These are phyloP conservation scores for Epichloe typhina DNA, from an alignment of 2,329 filamentous ascomycete genomes.

Conservation along the genomic window DNA sequence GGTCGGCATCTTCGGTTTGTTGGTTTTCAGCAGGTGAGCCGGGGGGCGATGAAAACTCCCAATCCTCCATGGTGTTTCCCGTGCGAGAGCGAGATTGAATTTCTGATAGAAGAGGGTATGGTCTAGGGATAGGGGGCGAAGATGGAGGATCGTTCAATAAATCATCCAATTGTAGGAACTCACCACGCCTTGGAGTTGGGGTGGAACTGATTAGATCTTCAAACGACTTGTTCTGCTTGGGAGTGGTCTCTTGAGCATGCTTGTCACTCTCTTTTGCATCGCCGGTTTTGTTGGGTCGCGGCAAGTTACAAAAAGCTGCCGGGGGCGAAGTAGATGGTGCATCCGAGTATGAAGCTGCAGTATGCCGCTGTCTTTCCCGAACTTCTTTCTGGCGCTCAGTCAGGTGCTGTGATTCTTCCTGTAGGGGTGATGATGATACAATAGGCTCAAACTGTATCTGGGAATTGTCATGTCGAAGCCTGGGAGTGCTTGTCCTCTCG, in stretches of 20 bases:
- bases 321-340: constrained; percentile 39
- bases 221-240: constrained; percentile 29
- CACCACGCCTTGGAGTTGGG: constrained; percentile 45
- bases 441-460: constrained; percentile 67
- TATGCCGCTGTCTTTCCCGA: constrained; percentile 56
- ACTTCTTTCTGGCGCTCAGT: constrained; percentile 74
- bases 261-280: constrained; percentile 7
- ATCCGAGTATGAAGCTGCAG: constrained; percentile 53
- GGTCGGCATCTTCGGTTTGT: constrained; percentile 11
- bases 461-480: constrained; percentile 65
- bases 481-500: constrained; percentile 28
- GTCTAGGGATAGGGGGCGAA: constrained; percentile 42
- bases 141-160: constrained; percentile 42
- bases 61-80: constrained; percentile 24
- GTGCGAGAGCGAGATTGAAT: constrained; percentile 34
- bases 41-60: constrained; percentile 46
- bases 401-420: constrained; percentile 55
- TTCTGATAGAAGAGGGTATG: constrained; percentile 37
- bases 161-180: constrained; percentile 34
- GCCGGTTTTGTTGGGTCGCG: constrained; percentile 8
- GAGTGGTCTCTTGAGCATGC: constrained; percentile 28
- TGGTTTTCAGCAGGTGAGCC: constrained; percentile 32
- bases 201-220: constrained; percentile 45
- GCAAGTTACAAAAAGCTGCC: constrained; percentile 11
- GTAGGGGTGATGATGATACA: constrained; percentile 39